Base-by-base conservation (phyloP, 345 rosid genomes). In the Acer negundo region DNA sequence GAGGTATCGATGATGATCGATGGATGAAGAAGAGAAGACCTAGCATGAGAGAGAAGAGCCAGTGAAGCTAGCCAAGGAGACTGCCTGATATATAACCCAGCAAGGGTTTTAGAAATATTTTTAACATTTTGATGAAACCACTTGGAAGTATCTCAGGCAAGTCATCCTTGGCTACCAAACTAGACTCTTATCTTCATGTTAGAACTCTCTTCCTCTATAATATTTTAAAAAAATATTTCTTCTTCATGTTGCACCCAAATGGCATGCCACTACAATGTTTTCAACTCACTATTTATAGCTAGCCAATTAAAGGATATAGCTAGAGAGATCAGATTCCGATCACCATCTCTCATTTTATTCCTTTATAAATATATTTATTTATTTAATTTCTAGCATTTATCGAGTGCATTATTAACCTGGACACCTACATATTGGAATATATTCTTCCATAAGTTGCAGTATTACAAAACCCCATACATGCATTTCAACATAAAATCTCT, bases 81-180 rank as follows among this genome's bases (percentile, higher is more conserved):
- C 78, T 80, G 81, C 87, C 85, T 80, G 87, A 49, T 42, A 35
- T 51, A 35, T 35, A 31, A 35, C 62, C 62, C 62, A 75, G 4
- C 71, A 6, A 68, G 64, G 31, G 65, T 58, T 72, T 62, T 59
- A 23, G 10, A 35, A 35, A 35, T 35, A 9, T 38, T 20, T n/a
- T 40, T 24, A 7, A 42, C 20, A 16, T 26, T 38, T 20, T 58
- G 67, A 49, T 35, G 17, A 56, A 62, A 20, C 66, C 79, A 28
- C 65, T 49, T 22, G 15, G 65, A 71, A 46, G 85, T 56, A 58
- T 74, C 38, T 31, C 86, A 86, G 86, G 90, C 92, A 83, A 85
- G 88, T 85, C 90, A 88, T 88, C 82, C 87, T 88, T 84, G 89
- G 89, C 88, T 83, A 85, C 83, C 82, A 76, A 67, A 79, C 81